Evolutionary conservation across 2,329 filamentous ascomycete species (phyloP).

Genomic region (Akanthomyces lecanii): DNA sequence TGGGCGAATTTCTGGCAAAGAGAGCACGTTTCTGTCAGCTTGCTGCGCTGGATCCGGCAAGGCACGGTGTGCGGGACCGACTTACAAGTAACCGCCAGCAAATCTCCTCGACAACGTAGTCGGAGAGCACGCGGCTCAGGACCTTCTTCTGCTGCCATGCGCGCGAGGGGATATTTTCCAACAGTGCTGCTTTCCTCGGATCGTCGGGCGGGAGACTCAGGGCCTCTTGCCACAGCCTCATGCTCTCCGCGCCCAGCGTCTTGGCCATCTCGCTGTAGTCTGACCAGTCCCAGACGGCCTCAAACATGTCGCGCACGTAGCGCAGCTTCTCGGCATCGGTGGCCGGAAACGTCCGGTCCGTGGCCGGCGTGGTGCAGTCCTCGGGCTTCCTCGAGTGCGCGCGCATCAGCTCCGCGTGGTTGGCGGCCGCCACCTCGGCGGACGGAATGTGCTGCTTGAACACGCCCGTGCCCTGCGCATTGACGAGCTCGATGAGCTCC

Average conservation of each 20-base stretch:
- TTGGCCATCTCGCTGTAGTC: conserved; percentile 11
- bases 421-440: background rate
- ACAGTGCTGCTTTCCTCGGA: background rate
- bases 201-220: background rate
- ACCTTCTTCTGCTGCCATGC: conserved; percentile 22
- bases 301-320: background rate
- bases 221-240: conserved; percentile 1
- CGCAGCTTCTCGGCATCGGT: background rate
- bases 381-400: background rate
- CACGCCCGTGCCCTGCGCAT: conserved; percentile 1
- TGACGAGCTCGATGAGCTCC: background rate
- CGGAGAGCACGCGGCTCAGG: conserved; percentile 21
- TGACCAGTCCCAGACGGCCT: conserved; percentile 10
- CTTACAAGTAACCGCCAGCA: conserved; percentile 25
- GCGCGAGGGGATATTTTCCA: conserved; percentile 18
- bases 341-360: background rate
- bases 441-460: background rate
- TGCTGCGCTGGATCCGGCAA: too few species aligned
- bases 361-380: background rate
- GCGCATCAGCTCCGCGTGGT: background rate
- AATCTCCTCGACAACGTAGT: conserved; percentile 23
- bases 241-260: background rate
- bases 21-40: background rate
- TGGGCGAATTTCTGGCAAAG: conserved; percentile 21
- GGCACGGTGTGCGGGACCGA: background rate